Evolutionary conservation across 2,329 filamentous ascomycete genomes (phyloP).

Genomic region (Phoma sp.): DNA sequence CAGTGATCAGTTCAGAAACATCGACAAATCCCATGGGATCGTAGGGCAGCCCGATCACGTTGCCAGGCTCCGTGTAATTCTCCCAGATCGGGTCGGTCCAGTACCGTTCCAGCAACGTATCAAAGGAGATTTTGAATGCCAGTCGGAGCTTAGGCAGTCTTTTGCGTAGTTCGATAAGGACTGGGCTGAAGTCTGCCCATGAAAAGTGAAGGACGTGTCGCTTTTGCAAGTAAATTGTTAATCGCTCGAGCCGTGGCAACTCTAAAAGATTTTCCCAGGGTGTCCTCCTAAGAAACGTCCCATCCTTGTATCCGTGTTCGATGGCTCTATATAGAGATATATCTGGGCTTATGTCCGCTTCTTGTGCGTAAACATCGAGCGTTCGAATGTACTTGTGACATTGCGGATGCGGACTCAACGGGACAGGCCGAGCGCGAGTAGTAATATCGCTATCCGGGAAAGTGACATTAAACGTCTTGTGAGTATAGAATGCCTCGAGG

Average conservation of each 20-base stretch:
- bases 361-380: conserved; percentile 13
- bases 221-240: conserved; percentile 22
- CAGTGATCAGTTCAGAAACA: conserved; percentile 14
- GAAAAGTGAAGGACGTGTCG: not conserved
- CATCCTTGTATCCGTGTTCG: not conserved
- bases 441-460: not conserved
- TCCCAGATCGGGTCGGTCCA: conserved; percentile 16
- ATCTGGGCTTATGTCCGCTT: not conserved
- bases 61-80: not conserved
- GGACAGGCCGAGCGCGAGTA: not conserved
- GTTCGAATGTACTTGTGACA: conserved; percentile 18
- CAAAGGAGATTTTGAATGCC: conserved; percentile 19
- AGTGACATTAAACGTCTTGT: conserved; percentile 14
- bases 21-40: conserved; percentile 20
- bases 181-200: conserved; percentile 22
- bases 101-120: conserved; percentile 12
- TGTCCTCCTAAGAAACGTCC: not conserved
- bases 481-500: conserved; percentile 19
- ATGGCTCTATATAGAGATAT: not conserved
- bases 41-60: conserved; percentile 6
- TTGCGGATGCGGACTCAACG: not conserved
- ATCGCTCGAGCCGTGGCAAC: conserved; percentile 14
- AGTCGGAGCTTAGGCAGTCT: conserved; percentile 10
- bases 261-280: conserved; percentile 17
- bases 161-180: conserved; percentile 18